Base-by-base conservation (phyloP, 345 rosid species). In the Bruguiera parviflora region DNA sequence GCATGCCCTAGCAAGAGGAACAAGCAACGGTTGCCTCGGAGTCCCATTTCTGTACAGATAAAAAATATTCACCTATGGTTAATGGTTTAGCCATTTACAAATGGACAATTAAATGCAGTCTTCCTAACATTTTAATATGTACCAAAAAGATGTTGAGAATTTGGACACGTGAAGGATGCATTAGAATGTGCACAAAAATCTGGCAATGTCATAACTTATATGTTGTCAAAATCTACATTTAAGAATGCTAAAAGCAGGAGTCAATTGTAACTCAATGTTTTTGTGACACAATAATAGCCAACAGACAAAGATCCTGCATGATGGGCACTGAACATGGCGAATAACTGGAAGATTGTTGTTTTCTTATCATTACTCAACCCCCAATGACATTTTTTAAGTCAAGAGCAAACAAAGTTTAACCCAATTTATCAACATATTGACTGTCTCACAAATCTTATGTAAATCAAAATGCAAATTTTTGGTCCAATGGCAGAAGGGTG, bases 11-110 rank as follows among this genome's bases (percentile, higher is more conserved):
- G 97, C 95, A 64, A 87, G 88, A 68, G 97, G 88, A 61, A 94
- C 96, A 59, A 94, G 86, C 70, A 91, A 78, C 24, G 98, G 95
- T 78, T 88, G 98, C 81, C 96, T 87, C 6, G 96, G 97, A 33
- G 97, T 91, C 70, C 98, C 97, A 66, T 91, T 89, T 79, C 96
- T 94, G 80, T 57, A 74, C 32, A 66, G 61, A 58, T 51, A 57
- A 73, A 24, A 32, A n/a, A 63, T 53, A 60, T 4, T 52, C 37
- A 62, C n/a, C 70, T 25, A 72, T 16, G 28, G 39, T 52, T 5
- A 3, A 59, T 58, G 22, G 52, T 46, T 39, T 52, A 52, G 47
- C 46, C 27, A 16, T 22, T 47, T 22, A 37, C 13, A 6, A 20
- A 31, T 29, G 60, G 37, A 72, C n/a, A 72, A 58, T 60, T 19